Conservation (phyloP, 805 yeast genomes). For the Candida sanyiensis region DNA sequence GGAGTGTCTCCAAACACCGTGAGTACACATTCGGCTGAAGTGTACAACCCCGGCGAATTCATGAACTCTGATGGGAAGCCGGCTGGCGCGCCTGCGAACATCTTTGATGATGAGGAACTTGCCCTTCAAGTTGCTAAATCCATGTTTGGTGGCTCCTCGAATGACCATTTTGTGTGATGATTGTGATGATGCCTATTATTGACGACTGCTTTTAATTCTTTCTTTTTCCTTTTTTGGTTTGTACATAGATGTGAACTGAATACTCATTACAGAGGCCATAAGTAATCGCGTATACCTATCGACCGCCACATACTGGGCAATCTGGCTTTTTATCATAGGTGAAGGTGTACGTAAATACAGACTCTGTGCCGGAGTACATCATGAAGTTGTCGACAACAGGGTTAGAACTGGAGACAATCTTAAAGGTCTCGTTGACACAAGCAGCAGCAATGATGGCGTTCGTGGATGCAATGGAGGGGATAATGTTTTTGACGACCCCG, state of each 20-base stretch:
- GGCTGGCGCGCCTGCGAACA: background rate
- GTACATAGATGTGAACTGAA: too few relatives aligned
- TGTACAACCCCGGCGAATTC: background rate
- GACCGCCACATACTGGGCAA: constrained; percentile 74
- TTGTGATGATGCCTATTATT: too few relatives aligned
- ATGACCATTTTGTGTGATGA: too few relatives aligned
- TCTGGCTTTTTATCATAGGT: constrained; percentile 50
- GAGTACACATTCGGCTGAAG: background rate
- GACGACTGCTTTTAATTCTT: background rate
- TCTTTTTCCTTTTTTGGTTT: background rate
- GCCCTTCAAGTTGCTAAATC: constrained; percentile 25
- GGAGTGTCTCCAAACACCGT: constrained; percentile 7
- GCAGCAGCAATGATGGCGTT: constrained; percentile 89
- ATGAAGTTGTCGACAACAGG: constrained; percentile 70
- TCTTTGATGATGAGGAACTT: constrained; percentile 17
- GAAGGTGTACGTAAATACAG: constrained; percentile 71
- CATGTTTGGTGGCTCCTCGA: constrained; percentile 25
- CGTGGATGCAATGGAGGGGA: constrained; percentile 92
- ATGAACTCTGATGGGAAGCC: background rate
- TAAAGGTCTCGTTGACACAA: constrained; percentile 82
- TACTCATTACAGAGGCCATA: background rate
- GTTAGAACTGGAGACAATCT: constrained; percentile 63
- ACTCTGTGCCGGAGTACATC: constrained; percentile 82
- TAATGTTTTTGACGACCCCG: constrained; percentile 87
- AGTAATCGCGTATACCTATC: background rate